Base-by-base conservation (phyloP, 305 asterid species). In the Plantago lanceolata region DNA sequence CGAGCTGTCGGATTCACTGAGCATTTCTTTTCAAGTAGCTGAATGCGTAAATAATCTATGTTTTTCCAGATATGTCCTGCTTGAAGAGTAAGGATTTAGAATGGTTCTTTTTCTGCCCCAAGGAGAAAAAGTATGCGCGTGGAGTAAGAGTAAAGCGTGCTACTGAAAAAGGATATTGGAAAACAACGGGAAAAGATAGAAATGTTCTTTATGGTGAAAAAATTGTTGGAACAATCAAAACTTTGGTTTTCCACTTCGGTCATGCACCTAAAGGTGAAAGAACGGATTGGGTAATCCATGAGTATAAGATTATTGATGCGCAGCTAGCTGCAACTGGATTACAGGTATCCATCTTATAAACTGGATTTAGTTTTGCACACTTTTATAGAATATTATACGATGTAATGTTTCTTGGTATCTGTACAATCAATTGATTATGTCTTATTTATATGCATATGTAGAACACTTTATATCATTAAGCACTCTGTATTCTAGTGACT, bases 41-140 rank as follows among this genome's bases (percentile, higher is more conserved):
- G 9, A 35, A 35, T 5, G 13, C 44, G n/a, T n/a, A n/a, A n/a
- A n/a, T n/a, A n/a, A n/a, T 56, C 19, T 65, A 44, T 65, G 18
- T 48, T 60, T 61, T 58, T 63, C 64, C 79, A 92, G 98, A 79
- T 76, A 87, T 80, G 72, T 89, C 96, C 8, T 77, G 75, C 75
- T 66, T 87, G 75, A 87, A 74, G 70, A 85, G 76, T 63, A 85
- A 79, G 73, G 98, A 92, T 81, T 81, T 72, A 3, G 93, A 89
- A 69, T 92, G 98, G 98, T 89, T 72, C 79, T 92, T 92, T 74
- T 92, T 87, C 81, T 89, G 96, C 74, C 96, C 97, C 4, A 82
- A 78, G 44, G 95, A 86, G 78, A 87, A 68, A 73, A 92, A 87
- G 76, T 92, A 89, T 75, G 76, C 90, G 49, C 79, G 84, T 73